A percentile compares a stretch with the other conserved stretches of the same genome.
These are phyloP conservation scores for Besnoitia besnoiti DNA, from an alignment of 169 alveolate species.

Conservation along the genomic window DNA sequence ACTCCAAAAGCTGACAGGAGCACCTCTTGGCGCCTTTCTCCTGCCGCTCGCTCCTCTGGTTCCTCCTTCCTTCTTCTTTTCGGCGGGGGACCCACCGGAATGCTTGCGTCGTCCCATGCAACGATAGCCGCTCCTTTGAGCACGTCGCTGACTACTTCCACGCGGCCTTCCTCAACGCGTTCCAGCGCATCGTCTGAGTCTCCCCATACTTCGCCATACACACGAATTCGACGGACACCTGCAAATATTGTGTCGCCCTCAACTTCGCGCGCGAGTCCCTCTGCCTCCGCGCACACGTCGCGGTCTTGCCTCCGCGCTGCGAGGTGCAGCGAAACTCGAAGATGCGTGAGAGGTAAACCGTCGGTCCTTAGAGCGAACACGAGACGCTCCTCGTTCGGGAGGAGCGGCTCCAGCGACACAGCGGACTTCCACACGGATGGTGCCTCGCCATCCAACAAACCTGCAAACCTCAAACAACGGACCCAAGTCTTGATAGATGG, in stretches of 20 bases:
- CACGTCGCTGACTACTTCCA: background rate
- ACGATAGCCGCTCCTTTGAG: slow-evolving; percentile 13
- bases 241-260: background rate
- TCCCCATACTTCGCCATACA: slow-evolving; percentile 9
- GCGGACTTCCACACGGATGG: background rate
- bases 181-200: background rate
- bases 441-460: background rate
- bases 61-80: background rate
- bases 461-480: background rate
- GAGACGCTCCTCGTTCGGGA: background rate
- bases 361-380: background rate
- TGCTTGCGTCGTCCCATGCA: background rate
- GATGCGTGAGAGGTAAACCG: background rate
- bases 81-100: background rate
- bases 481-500: background rate
- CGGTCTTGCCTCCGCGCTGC: background rate
- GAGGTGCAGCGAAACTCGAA: background rate
- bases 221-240: background rate
- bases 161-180: background rate
- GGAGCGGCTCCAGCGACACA: background rate
- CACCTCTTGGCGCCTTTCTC: background rate
- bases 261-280: background rate
- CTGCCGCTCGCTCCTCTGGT: background rate
- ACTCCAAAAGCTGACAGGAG: background rate
- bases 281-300: background rate